phyloP scores from a whole-genome alignment of 345 rosid genomes.

The Luvunga scandens region DNA sequence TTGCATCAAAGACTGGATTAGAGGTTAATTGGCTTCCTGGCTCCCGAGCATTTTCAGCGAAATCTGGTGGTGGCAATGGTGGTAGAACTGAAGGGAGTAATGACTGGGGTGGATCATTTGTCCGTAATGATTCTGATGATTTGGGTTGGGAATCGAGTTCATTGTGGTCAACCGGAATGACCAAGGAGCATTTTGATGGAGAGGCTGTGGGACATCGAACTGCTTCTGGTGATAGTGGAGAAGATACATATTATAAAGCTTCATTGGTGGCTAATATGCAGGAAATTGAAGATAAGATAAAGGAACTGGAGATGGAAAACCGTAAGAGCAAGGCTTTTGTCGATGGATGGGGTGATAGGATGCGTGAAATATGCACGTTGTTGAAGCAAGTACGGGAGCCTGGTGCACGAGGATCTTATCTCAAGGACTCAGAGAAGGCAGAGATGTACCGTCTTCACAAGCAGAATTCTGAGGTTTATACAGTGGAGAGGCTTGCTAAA shows the following conservation, averaged over 20 bases:
- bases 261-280: slow-evolving; percentile 38
- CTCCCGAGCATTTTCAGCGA: slow-evolving; percentile 37
- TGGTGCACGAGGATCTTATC: slow-evolving; percentile 84
- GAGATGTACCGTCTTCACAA: slow-evolving; percentile 92
- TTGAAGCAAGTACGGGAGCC: slow-evolving; percentile 85
- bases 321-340: slow-evolving; percentile 46
- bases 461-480: slow-evolving; percentile 79
- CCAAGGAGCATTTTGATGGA: slow-evolving; percentile 92
- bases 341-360: slow-evolving; percentile 51
- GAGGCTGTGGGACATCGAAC: slow-evolving; percentile 40
- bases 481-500: slow-evolving; percentile 78
- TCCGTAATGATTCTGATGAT: slow-evolving; percentile 36
- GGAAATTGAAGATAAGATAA: slow-evolving; percentile 46
- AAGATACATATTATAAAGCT: slow-evolving; percentile 24
- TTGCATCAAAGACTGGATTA: slow-evolving; percentile 20
- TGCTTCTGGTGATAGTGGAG: slow-evolving; percentile 23
- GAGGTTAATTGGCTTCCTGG: slow-evolving; percentile 13
- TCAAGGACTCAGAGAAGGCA: slow-evolving; percentile 91
- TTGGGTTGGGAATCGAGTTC: slow-evolving; percentile 72
- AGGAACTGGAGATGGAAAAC: slow-evolving; percentile 46
- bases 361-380: slow-evolving; percentile 50
- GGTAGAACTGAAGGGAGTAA: slow-evolving; percentile 34
- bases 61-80: slow-evolving; percentile 34
- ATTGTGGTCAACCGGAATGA: slow-evolving; percentile 91
- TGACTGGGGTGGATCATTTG: slow-evolving; percentile 45